phyloP scores from a whole-genome alignment of 2,329 filamentous ascomycete species.

The Xylariales sp. region DNA sequence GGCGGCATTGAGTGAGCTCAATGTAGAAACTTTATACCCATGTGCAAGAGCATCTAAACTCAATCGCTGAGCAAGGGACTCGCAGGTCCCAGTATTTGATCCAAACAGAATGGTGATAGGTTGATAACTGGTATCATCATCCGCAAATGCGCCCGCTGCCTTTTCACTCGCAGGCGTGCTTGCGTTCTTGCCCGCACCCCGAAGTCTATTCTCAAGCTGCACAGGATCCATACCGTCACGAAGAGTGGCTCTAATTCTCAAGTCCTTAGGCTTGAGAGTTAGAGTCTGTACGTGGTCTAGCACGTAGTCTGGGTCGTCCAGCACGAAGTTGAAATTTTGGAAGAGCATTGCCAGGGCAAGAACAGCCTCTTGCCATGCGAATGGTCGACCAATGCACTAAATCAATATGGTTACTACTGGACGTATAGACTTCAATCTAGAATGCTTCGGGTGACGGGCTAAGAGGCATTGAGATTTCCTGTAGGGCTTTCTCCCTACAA shows the following conservation, averaged over 20 bases:
- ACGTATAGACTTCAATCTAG: too few relatives aligned
- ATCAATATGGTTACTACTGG: too few relatives aligned
- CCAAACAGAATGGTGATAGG: not conserved
- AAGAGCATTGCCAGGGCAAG: slow-evolving; percentile 52
- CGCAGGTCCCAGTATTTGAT: not conserved
- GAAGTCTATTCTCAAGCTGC: not conserved
- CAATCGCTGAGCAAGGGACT: not conserved
- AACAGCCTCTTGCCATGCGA: slow-evolving; percentile 70
- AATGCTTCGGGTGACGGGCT: too few relatives aligned
- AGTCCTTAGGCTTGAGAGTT: not conserved
- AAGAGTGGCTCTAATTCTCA: not conserved
- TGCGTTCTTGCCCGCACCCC: not conserved
- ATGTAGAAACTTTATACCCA: too few relatives aligned
- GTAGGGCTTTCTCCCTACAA: too few relatives aligned
- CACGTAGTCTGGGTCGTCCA: not conserved
- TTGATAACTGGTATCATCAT: not conserved
- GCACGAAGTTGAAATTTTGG: slow-evolving; percentile 18
- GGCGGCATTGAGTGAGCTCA: too few relatives aligned
- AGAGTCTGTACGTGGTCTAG: not conserved
- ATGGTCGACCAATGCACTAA: slow-evolving; percentile 69
- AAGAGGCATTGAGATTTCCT: too few relatives aligned
- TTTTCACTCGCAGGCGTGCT: not conserved
- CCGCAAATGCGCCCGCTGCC: not conserved
- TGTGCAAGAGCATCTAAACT: too few relatives aligned
- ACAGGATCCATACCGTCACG: not conserved